phyloP scores from a whole-genome alignment of 352 stramenopile genomes.

The Globisporangium cystogenes region DNA sequence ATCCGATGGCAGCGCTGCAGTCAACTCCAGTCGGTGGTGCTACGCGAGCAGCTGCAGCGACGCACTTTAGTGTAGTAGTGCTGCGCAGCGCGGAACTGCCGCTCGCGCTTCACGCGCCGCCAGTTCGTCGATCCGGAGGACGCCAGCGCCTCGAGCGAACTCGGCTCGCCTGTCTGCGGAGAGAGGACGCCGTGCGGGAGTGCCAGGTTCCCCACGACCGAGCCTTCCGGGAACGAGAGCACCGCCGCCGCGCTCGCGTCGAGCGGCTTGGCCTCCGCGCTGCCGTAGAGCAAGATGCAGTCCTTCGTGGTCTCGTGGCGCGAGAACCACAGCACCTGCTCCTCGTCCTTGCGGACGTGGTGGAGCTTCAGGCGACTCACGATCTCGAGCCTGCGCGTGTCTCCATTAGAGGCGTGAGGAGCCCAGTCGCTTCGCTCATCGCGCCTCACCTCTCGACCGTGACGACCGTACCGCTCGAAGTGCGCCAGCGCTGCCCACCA shows the following conservation, averaged over 20 bases:
- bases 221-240: constrained; percentile 31
- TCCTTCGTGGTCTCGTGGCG: constrained; percentile 28
- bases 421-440: no score
- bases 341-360: constrained; percentile 26
- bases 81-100: constrained; percentile 21
- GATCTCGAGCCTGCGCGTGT: constrained; percentile 23
- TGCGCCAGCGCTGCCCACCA: constrained; percentile 33
- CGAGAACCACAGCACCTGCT: constrained; percentile 31
- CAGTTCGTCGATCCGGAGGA: constrained; percentile 19
- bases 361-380: constrained; percentile 32
- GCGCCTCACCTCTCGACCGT: no score
- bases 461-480: constrained; percentile 23
- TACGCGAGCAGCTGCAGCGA: neutral
- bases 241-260: constrained; percentile 20
- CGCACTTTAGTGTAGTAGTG: constrained; percentile 29
- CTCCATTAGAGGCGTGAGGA: neutral
- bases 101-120: constrained; percentile 31
- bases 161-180: neutral
- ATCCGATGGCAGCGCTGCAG: neutral
- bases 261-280: constrained; percentile 28
- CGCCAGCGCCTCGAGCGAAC: constrained; percentile 2
- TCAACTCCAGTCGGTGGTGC: neutral
- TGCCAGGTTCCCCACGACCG: constrained; percentile 30
- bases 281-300: constrained; percentile 37
- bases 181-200: constrained; percentile 5